Conservation (phyloP, 2,329 filamentous ascomycete genomes). For the Epichloe bromicola region DNA sequence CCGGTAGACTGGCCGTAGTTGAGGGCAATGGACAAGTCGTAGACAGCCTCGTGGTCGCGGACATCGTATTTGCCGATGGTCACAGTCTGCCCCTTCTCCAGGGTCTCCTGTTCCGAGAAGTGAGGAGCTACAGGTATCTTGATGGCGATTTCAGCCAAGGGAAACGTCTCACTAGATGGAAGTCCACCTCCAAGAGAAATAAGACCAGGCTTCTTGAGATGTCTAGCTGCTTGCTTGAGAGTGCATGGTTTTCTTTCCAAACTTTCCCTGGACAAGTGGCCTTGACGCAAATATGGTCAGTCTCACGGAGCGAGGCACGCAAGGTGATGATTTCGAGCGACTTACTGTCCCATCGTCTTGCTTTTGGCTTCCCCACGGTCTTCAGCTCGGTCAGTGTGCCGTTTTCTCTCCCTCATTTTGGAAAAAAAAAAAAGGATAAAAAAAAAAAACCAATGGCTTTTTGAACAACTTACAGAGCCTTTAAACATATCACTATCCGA, state of each 20-base stretch:
- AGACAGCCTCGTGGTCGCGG: slow-evolving; percentile 36
- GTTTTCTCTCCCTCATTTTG: background rate
- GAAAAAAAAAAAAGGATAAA: too few relatives aligned
- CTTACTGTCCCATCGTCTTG: slow-evolving; percentile 77
- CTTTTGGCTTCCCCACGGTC: slow-evolving; percentile 51
- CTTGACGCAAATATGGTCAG: slow-evolving; percentile 17
- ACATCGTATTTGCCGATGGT: slow-evolving; percentile 77
- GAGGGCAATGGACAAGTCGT: slow-evolving; percentile 75
- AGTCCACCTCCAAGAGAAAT: slow-evolving; percentile 89
- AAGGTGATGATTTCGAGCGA: slow-evolving; percentile 11
- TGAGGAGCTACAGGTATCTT: slow-evolving; percentile 56
- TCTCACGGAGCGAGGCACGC: background rate
- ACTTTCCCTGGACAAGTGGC: slow-evolving; percentile 53
- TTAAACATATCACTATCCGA: slow-evolving; percentile 79
- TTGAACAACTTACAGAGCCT: slow-evolving; percentile 39
- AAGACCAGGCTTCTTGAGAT: slow-evolving; percentile 66
- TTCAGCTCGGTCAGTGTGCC: slow-evolving; percentile 7
- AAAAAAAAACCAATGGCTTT: too few relatives aligned
- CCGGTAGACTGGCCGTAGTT: slow-evolving; percentile 89
- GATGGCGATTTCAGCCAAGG: slow-evolving; percentile 66
- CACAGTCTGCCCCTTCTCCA: slow-evolving; percentile 44
- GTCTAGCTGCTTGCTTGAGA: slow-evolving; percentile 72
- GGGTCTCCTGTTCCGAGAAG: slow-evolving; percentile 58
- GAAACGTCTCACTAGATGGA: slow-evolving; percentile 82
- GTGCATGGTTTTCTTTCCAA: slow-evolving; percentile 49